Evolutionary conservation across 805 yeast genomes (phyloP).

Genomic region (Brettanomyces anomalus): DNA sequence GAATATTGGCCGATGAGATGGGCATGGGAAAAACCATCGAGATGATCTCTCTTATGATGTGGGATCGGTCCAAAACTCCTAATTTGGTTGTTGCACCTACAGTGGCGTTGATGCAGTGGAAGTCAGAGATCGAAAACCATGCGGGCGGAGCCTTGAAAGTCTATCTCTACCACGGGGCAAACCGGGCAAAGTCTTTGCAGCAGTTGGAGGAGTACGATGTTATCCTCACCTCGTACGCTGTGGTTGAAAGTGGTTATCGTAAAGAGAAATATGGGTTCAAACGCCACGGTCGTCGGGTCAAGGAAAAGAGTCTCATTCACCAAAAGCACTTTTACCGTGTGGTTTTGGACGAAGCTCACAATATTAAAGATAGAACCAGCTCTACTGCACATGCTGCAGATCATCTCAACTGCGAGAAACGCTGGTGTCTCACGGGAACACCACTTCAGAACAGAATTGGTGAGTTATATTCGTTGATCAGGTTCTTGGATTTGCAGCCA

Average conservation of each 20-base stretch:
- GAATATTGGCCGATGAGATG: slow-evolving; percentile 97
- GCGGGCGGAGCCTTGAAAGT: slow-evolving; percentile 64
- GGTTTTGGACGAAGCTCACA: slow-evolving; percentile 93
- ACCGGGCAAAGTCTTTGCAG: slow-evolving; percentile 47
- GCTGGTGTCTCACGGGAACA: slow-evolving; percentile 94
- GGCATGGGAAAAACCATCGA: slow-evolving; percentile 99
- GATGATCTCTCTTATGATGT: slow-evolving; percentile 79
- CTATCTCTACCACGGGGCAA: slow-evolving; percentile 79
- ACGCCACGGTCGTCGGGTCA: slow-evolving; percentile 58
- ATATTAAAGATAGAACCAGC: slow-evolving; percentile 88
- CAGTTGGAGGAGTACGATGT: slow-evolving; percentile 66
- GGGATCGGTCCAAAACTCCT: slow-evolving; percentile 58
- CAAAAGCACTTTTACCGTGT: slow-evolving; percentile 72
- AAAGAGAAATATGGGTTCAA: slow-evolving; percentile 79
- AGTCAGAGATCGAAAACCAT: slow-evolving; percentile 80
- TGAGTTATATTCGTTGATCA: slow-evolving; percentile 84
- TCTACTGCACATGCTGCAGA: slow-evolving; percentile 93
- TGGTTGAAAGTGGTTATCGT: slow-evolving; percentile 77
- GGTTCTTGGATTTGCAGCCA: slow-evolving; percentile 79
- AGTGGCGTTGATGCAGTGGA: slow-evolving; percentile 98
- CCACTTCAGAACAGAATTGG: slow-evolving; percentile 96
- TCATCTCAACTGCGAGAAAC: slow-evolving; percentile 54
- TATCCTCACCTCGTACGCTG: slow-evolving; percentile 85
- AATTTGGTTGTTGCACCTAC: slow-evolving; percentile 94
- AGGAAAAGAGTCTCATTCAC: slow-evolving; percentile 72